Evolutionary conservation across 2,329 filamentous ascomycete species (phyloP), one percentile per base, ranked within the genome.

Genomic region (Fusarium ambrosium): DNA sequence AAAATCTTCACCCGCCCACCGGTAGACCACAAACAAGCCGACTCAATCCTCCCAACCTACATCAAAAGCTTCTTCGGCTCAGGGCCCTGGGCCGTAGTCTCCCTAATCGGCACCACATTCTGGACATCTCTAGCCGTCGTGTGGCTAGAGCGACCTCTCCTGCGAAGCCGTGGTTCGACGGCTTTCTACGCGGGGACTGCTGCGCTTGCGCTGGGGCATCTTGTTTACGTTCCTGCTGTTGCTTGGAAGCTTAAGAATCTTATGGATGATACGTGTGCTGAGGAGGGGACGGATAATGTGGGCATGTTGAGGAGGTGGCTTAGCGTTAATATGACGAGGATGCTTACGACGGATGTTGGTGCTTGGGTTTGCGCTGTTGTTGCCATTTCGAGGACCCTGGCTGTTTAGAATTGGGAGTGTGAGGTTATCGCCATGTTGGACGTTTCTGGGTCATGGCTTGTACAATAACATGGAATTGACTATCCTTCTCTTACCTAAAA

Each of bases 11-110:
- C 84, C 4, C 76, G 72, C 9, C 71, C 78, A 14, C 71, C 78
- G 34, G 74, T 82, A 22, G 66, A 74, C 24, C 77, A 80, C 43
- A 63, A 77, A 32, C 75, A 78, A 29, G 79, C 80, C 73, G 81
- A 85, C 73, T 70, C 77, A 16, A 70, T 86, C 16, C 80, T 87
- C 6, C 86, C 87, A 0, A 72, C 79, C 4, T 88, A 86, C 80
- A 88, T 86, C 76, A 74, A 74, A 4, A 68, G 73, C 41, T 85
- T 87, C 71, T 87, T 88, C 81, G 71, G 62, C n/a, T 71, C 70
- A 18, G 83, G 82, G 29, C 74, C 84, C 4, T 70, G 71, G 39
- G 75, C 78, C 3, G 83, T 86, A 2, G 62, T 85, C 14, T 77
- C 68, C 2, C 79, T 84, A 64, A 70, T 85, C 10, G 79, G 77